A percentile compares a stretch with the other conserved stretches of the same genome.
Conservation (phyloP, 768 basidiomycete genomes). For the Mycena metata region DNA sequence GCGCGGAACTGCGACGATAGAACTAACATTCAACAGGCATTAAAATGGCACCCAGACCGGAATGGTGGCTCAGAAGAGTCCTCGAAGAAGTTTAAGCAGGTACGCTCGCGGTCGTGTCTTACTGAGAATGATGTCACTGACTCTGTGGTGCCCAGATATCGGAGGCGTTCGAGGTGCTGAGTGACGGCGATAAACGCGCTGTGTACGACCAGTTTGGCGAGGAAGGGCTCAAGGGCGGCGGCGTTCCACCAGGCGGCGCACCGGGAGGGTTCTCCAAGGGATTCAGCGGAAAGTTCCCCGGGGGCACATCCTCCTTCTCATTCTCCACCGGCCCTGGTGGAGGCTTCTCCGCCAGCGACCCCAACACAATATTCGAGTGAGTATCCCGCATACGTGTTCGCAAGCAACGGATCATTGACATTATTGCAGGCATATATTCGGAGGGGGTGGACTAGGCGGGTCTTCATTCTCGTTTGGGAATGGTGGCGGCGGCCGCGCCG, state of each 20-base stretch:
- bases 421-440: conserved; percentile 69
- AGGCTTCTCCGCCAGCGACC: conserved; percentile 85
- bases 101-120: conserved; percentile 43
- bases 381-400: conserved; percentile 46
- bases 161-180: conserved; percentile 96
- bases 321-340: conserved; percentile 66
- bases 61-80: conserved; percentile 90
- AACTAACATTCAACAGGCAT: conserved; percentile 59
- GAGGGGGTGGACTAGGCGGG: conserved; percentile 45
- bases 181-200: conserved; percentile 86
- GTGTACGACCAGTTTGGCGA: conserved; percentile 96
- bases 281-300: conserved; percentile 56
- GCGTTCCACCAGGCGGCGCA: conserved; percentile 62
- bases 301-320: conserved; percentile 66
- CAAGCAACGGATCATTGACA: conserved; percentile 11
- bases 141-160: conserved; percentile 70
- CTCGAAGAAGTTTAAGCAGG: conserved; percentile 93
- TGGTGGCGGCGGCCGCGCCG: conserved; percentile 52
- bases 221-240: conserved; percentile 88
- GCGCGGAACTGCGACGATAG: background rate
- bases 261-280: conserved; percentile 50
- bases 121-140: conserved; percentile 3
- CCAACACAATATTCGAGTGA: conserved; percentile 90
- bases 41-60: conserved; percentile 97
- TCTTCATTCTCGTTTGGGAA: conserved; percentile 41